Base-by-base conservation (phyloP, 768 basidiomycete species). In the Cystofilobasidium macerans region DNA sequence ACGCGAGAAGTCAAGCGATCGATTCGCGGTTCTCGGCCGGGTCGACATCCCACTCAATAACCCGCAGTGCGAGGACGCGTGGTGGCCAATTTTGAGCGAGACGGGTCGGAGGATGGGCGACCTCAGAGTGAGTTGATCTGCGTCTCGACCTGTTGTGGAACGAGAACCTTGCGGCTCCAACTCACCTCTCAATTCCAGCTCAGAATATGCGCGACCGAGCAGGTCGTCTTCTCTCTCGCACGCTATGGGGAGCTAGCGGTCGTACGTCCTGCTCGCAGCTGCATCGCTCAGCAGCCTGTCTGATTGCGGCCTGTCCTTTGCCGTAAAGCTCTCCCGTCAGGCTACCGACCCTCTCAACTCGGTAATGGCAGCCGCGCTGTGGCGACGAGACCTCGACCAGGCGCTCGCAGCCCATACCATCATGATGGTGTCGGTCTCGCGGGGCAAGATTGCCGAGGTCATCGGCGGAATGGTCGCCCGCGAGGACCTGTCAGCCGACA, bases 361-460 rank as follows among this genome's bases (percentile, higher is more conserved):
- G 13, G 73, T 84, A 32, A 82, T 84, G 1, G 75, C 78, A 56
- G 82, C 85, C 66, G 30, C 51, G 28, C 18, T 54, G 3, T 54
- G 51, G 51, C 73, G 91, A 33, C 81, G 88, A 71, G 80, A 83
- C 18, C 81, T 90, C 60, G 70, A 71, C 64, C 62, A 69, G n/a
- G 67, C 70, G 8, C 68, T 71, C 40, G 57, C 85, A 62, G 78
- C 79, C 16, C 78, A 89, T 14, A 77, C 89, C 4, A 78, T 84
- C 47, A 83, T 89, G 68, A 82, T 91, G 26, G 82, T 82, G 69
- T 83, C 85, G 65, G 82, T 86, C 61, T 84, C 86, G 2, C 77
- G 82, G 65, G 80, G 81, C 67, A 87, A 89, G 75, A 83, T 91
- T 20, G 85, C 85, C 61, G 82, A 81, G 36, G 82, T 86, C 24